phyloP scores from a whole-genome alignment of 352 stramenopile species.

The Discostella stelligera region DNA sequence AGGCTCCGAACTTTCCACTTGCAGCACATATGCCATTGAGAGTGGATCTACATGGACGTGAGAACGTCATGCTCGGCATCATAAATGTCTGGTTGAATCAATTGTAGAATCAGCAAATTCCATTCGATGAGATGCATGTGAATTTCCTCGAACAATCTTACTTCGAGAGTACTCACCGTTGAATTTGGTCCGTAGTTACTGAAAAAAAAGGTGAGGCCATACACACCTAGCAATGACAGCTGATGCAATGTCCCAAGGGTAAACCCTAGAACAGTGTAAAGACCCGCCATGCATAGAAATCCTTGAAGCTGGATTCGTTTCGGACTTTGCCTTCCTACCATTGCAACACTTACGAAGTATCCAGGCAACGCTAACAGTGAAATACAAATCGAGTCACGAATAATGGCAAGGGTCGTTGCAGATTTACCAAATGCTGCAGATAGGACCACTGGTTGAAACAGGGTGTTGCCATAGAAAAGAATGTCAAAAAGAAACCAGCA shows the following conservation, averaged over 20 bases:
- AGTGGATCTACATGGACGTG: constrained; percentile 62
- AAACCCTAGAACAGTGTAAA: constrained; percentile 73
- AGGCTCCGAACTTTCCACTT: constrained; percentile 73
- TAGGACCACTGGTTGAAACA: constrained; percentile 81
- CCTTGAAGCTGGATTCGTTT: constrained; percentile 77
- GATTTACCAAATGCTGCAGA: constrained; percentile 68
- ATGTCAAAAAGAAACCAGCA: constrained; percentile 82
- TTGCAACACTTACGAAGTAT: constrained; percentile 60
- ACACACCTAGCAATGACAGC: constrained; percentile 59
- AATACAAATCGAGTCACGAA: constrained; percentile 54
- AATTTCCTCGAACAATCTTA: neutral
- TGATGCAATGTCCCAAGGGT: constrained; percentile 59
- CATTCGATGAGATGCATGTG: neutral
- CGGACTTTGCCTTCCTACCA: constrained; percentile 62
- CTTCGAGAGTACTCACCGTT: constrained; percentile 39
- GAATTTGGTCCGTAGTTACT: constrained; percentile 81
- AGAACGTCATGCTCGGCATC: constrained; percentile 73
- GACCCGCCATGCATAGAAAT: constrained; percentile 70
- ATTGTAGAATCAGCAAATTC: neutral
- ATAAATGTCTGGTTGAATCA: constrained; percentile 46
- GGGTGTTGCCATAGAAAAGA: constrained; percentile 81
- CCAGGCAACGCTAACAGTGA: constrained; percentile 48
- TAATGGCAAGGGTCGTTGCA: constrained; percentile 30
- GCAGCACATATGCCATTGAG: constrained; percentile 79
- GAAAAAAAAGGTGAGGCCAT: constrained; percentile 81